Evolutionary conservation across 2,329 filamentous ascomycete genomes (phyloP).

Genomic region (Alternaria atra): DNA sequence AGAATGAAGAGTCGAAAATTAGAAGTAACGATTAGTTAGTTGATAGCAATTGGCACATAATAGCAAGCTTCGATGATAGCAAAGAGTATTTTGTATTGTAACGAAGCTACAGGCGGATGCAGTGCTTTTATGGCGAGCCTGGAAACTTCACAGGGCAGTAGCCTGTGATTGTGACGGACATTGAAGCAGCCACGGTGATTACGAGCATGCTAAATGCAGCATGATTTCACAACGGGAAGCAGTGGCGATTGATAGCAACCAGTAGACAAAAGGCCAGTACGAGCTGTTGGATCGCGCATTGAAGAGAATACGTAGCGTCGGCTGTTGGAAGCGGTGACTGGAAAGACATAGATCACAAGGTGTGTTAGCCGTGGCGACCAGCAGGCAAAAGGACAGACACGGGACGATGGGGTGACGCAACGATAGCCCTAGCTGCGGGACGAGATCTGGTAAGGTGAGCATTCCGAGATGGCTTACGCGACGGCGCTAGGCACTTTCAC

Average conservation of each 20-base stretch:
- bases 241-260: constrained; percentile 16
- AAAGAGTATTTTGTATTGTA: not conserved
- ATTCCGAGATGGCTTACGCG: constrained; percentile 8
- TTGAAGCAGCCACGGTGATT: constrained; percentile 16
- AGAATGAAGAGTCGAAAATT: not conserved
- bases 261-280: not conserved
- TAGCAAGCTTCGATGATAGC: not conserved
- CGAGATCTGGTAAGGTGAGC: constrained; percentile 11
- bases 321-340: constrained; percentile 8
- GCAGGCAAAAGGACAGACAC: constrained; percentile 1
- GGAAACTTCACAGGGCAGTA: constrained; percentile 6
- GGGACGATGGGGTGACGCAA: constrained; percentile 18
- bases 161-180: constrained; percentile 8
- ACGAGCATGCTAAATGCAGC: constrained; percentile 10
- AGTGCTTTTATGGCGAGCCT: constrained; percentile 13
- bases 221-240: constrained; percentile 14
- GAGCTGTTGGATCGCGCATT: constrained; percentile 1
- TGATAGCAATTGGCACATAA: not conserved
- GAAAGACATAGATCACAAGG: constrained; percentile 7
- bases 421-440: constrained; percentile 11
- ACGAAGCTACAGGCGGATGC: not conserved
- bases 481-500: constrained; percentile 7
- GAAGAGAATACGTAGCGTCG: constrained; percentile 3
- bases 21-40: not conserved
- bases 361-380: constrained; percentile 6